phyloP scores from a whole-genome alignment of 768 basidiomycete species.

The Galerina marginata region DNA sequence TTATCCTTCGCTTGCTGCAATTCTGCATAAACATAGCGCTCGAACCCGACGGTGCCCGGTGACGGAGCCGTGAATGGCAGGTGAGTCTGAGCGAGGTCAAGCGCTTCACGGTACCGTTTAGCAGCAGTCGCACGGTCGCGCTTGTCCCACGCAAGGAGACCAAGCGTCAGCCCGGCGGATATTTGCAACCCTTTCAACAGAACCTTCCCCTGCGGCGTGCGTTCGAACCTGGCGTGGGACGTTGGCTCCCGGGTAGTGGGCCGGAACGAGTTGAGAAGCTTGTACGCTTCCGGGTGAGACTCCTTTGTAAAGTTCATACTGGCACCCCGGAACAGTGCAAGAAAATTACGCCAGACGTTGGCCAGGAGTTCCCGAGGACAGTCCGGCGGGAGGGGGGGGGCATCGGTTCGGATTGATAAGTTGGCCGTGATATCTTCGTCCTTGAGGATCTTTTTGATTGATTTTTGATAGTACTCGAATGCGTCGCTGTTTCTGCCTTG shows the following conservation, averaged over 20 bases:
- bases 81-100: neutral
- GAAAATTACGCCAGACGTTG: neutral
- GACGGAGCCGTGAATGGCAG: neutral
- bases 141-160: neutral
- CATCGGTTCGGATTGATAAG: neutral
- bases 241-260: neutral
- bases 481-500: neutral
- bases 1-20: neutral
- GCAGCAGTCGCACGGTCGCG: neutral
- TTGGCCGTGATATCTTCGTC: neutral
- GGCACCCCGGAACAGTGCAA: neutral
- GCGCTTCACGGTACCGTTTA: neutral
- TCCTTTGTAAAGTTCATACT: neutral
- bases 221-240: neutral
- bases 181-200: neutral
- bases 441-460: neutral
- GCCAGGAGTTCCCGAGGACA: neutral
- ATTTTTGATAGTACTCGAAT: neutral
- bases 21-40: neutral
- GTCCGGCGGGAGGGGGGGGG: neutral
- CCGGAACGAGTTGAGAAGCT: neutral
- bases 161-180: neutral
- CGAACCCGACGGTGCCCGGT: neutral
- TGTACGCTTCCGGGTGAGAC: neutral
- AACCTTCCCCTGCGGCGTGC: neutral